Evolutionary conservation across 1,284 basidiomycete species (phyloP).

Genomic region (Mixia osmundae): DNA sequence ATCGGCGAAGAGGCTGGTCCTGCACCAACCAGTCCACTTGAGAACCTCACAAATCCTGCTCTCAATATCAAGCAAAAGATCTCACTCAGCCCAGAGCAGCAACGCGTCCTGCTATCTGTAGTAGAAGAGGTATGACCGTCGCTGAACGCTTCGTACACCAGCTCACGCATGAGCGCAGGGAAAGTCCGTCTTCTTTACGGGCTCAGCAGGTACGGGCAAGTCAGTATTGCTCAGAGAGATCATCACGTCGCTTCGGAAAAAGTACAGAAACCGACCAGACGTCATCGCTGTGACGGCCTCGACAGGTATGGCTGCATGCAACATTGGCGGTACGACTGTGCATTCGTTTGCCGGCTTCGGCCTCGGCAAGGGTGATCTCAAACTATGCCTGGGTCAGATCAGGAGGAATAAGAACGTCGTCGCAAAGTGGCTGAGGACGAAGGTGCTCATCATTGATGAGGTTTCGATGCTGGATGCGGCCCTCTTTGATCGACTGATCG

Average conservation of each 20-base stretch:
- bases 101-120: conserved; percentile 10
- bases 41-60: background rate
- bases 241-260: background rate
- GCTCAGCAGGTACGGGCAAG: conserved; percentile 16
- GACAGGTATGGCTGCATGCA: conserved; percentile 22
- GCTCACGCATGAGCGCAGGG: too few species aligned
- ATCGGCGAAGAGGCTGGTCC: background rate
- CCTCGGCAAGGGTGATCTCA: conserved; percentile 43
- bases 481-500: conserved; percentile 67
- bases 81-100: conserved; percentile 13
- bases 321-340: conserved; percentile 14
- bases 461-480: conserved; percentile 48
- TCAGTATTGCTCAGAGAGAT: conserved; percentile 14
- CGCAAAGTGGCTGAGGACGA: conserved; percentile 44
- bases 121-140: too few species aligned
- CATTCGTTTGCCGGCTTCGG: conserved; percentile 54
- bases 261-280: conserved; percentile 4
- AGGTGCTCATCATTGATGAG: conserved; percentile 84
- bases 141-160: too few species aligned
- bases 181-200: conserved; percentile 16
- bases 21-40: background rate
- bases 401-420: conserved; percentile 42
- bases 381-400: conserved; percentile 42
- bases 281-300: conserved; percentile 13
- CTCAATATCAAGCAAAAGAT: conserved; percentile 23